Conservation (phyloP, 495 filamentous ascomycete genomes). For the Annulohypoxylon bovei region DNA sequence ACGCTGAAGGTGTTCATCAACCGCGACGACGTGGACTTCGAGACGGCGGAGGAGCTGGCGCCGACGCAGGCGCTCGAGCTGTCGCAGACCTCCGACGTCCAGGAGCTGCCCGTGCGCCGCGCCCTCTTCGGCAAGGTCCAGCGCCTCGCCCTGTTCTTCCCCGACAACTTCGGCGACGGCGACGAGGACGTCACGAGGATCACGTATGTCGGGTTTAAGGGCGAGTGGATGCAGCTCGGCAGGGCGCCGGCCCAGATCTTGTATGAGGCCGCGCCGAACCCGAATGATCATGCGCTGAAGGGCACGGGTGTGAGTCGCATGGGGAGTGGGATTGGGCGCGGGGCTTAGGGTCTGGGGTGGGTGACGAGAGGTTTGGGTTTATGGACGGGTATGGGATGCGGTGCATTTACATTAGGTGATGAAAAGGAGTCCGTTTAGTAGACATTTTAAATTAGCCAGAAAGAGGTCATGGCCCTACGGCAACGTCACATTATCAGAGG, state of each 20-base stretch:
- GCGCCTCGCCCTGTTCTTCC: constrained; percentile 82
- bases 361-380: neutral
- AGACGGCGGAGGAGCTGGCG: constrained; percentile 69
- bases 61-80: constrained; percentile 83
- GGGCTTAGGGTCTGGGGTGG: constrained; percentile 24
- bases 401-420: neutral
- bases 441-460: neutral
- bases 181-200: constrained; percentile 82
- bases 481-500: neutral
- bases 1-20: constrained; percentile 89
- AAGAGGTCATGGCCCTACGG: neutral
- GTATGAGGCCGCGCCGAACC: constrained; percentile 95
- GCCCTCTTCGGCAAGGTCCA: constrained; percentile 86
- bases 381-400: neutral
- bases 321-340: constrained; percentile 57
- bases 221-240: constrained; percentile 86
- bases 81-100: constrained; percentile 79
- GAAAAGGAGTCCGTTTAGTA: neutral
- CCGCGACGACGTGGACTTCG: constrained; percentile 86
- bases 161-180: constrained; percentile 72
- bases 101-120: constrained; percentile 86
- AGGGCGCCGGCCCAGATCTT: constrained; percentile 84
- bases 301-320: constrained; percentile 58
- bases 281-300: constrained; percentile 76
- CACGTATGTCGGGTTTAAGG: constrained; percentile 89